Conservation (phyloP, 306 rosid species). For the Gynostemma pentaphyllum region DNA sequence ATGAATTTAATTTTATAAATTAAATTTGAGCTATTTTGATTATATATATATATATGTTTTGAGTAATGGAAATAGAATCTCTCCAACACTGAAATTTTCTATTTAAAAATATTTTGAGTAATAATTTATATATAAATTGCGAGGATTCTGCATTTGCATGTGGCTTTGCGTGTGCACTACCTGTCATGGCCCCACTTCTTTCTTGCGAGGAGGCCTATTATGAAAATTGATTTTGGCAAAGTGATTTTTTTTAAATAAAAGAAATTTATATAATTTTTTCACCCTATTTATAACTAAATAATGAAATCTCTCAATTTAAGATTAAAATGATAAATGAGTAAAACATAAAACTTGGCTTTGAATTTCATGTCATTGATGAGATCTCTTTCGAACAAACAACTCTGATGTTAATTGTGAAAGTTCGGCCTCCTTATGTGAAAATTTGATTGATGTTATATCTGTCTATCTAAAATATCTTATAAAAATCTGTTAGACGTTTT, state of each 20-base stretch:
- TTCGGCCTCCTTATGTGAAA: too few relatives aligned
- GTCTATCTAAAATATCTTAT: not conserved
- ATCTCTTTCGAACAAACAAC: too few relatives aligned
- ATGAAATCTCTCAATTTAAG: not conserved
- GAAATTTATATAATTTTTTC: too few relatives aligned
- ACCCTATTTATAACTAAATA: too few relatives aligned
- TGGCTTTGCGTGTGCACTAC: not conserved
- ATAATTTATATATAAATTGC: not conserved
- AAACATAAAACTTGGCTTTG: not conserved
- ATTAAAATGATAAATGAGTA: not conserved
- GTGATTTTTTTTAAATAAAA: too few relatives aligned
- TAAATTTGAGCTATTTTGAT: not conserved
- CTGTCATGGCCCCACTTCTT: conserved; percentile 3
- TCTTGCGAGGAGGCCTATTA: too few relatives aligned
- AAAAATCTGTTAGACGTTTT: not conserved
- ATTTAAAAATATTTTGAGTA: not conserved
- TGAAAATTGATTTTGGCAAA: too few relatives aligned
- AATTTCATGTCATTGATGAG: not conserved
- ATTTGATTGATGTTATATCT: not conserved
- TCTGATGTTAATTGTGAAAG: too few relatives aligned
- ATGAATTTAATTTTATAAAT: too few relatives aligned
- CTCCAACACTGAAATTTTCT: not conserved
- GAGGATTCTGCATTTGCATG: not conserved
- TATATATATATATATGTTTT: not conserved
- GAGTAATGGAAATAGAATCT: not conserved